A percentile compares a stretch with the other conserved stretches of the same genome.
phyloP scores from a whole-genome alignment of 1,284 basidiomycete genomes.

The Leccinum angustisporum region DNA sequence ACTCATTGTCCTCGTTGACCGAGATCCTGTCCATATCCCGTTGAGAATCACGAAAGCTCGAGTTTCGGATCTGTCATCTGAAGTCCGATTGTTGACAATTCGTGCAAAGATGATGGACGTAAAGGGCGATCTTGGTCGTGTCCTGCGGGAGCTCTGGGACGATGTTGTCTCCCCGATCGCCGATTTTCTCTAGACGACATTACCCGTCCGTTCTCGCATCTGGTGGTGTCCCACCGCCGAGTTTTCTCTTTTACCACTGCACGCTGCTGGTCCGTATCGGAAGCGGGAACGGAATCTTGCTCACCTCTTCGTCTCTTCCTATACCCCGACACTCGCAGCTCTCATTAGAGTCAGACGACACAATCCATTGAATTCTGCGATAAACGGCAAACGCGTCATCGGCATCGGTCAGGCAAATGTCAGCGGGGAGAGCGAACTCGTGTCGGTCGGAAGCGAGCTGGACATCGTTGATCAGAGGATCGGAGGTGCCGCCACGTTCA shows the following conservation, averaged over 20 bases:
- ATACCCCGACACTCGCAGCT: not conserved
- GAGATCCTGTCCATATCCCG: not conserved
- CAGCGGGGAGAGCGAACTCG: not conserved
- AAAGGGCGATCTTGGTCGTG: not conserved
- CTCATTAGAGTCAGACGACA: not conserved
- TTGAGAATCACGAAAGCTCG: not conserved
- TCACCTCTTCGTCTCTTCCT: not conserved
- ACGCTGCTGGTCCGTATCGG: not conserved
- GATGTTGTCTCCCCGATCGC: not conserved
- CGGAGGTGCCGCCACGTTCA: not conserved
- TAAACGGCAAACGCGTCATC: not conserved
- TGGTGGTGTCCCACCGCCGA: not conserved
- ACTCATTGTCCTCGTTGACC: not conserved
- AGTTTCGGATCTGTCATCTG: not conserved
- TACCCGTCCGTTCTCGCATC: not conserved
- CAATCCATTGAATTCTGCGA: not conserved
- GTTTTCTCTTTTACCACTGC: not conserved
- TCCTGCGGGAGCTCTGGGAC: not conserved
- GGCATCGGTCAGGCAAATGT: not conserved
- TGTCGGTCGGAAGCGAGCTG: not conserved
- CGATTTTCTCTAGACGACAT: not conserved
- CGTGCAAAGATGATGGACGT: not conserved
- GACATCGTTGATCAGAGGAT: not conserved
- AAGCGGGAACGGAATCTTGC: not conserved
- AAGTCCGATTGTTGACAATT: not conserved